These are phyloP conservation scores for Epichloe aotearoae DNA, from an alignment of 2,329 filamentous ascomycete species.

Conservation along the genomic window DNA sequence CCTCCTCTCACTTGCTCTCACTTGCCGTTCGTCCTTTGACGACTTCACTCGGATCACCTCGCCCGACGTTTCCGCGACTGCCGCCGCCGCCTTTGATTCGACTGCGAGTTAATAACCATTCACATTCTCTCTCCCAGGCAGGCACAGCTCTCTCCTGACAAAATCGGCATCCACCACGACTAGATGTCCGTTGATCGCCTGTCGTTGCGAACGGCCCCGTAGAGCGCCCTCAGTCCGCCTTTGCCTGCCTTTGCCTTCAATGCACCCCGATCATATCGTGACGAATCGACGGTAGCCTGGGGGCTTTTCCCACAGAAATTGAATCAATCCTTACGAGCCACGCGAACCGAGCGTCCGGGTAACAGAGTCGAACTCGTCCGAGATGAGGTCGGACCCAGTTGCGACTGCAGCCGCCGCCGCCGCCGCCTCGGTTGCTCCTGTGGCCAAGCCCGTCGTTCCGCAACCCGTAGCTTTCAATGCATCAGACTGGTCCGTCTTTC, in stretches of 20 bases:
- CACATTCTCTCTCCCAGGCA: not conserved
- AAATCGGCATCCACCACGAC: not conserved
- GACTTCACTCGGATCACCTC: not conserved
- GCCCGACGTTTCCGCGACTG: not conserved
- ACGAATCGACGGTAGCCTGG: not conserved
- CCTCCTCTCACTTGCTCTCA: not conserved
- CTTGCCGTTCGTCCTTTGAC: not conserved
- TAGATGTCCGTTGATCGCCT: not conserved
- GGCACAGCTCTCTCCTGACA: not conserved
- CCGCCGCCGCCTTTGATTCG: not conserved
- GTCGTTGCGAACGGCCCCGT: not conserved
- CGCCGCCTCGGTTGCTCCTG: conserved; percentile 1
- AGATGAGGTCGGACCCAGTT: conserved; percentile 5
- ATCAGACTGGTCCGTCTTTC: conserved; percentile 11
- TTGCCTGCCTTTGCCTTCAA: not conserved
- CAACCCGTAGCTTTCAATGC: conserved; percentile 11
- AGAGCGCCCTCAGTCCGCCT: not conserved
- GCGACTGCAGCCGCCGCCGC: conserved; percentile 3
- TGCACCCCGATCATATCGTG: not conserved
- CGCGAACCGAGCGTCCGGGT: not conserved
- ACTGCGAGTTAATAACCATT: not conserved
- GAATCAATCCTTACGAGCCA: not conserved
- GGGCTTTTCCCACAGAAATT: not conserved
- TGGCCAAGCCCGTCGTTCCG: not conserved
- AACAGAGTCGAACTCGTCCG: not conserved